Percentiles rank a stretch among this genome's conserved stretches.
These are phyloP conservation scores for Russula lepida DNA, from an alignment of 768 basidiomycete genomes.

Conservation along the genomic window DNA sequence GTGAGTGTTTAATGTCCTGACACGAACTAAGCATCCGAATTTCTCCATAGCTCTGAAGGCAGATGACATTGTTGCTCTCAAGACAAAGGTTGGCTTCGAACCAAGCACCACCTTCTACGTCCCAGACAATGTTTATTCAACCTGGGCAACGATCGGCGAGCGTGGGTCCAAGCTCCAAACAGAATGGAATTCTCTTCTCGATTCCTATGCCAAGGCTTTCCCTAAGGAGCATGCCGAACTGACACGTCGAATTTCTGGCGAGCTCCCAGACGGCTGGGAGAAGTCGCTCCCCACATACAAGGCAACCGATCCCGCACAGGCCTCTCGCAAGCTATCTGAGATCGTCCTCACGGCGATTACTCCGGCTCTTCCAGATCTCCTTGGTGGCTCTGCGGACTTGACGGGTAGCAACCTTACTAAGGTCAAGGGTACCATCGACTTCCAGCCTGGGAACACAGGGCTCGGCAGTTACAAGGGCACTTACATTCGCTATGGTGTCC, in stretches of 20 bases:
- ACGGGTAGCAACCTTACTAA: constrained; percentile 91
- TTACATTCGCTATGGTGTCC: constrained; percentile 94
- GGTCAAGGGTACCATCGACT: constrained; percentile 77
- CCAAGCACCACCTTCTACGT: constrained; percentile 71
- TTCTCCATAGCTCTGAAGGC: constrained; percentile 67
- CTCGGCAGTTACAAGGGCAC: constrained; percentile 80
- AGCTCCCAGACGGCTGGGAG: constrained; percentile 84
- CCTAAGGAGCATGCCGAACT: constrained; percentile 83
- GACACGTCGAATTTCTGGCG: constrained; percentile 71
- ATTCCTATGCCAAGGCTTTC: constrained; percentile 65
- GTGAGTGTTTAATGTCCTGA: constrained; percentile 43
- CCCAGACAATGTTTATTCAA: constrained; percentile 59
- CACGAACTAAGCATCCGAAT: constrained; percentile 11
- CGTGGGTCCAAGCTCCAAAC: constrained; percentile 67
- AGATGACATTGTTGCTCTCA: constrained; percentile 78
- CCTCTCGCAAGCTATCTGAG: constrained; percentile 89
- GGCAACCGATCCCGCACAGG: constrained; percentile 73
- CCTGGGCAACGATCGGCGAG: constrained; percentile 58
- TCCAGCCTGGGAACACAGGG: constrained; percentile 82
- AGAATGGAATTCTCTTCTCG: constrained; percentile 65
- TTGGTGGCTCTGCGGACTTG: constrained; percentile 86
- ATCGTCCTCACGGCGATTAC: constrained; percentile 73
- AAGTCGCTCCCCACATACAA: constrained; percentile 78
- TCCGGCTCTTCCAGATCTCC: constrained; percentile 70
- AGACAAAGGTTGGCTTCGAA: constrained; percentile 78